Evolutionary conservation across 192 early-diverging fungal genomes (phyloP), one percentile per base, ranked within the genome.

Genomic region (Neocallimastix lanati): DNA sequence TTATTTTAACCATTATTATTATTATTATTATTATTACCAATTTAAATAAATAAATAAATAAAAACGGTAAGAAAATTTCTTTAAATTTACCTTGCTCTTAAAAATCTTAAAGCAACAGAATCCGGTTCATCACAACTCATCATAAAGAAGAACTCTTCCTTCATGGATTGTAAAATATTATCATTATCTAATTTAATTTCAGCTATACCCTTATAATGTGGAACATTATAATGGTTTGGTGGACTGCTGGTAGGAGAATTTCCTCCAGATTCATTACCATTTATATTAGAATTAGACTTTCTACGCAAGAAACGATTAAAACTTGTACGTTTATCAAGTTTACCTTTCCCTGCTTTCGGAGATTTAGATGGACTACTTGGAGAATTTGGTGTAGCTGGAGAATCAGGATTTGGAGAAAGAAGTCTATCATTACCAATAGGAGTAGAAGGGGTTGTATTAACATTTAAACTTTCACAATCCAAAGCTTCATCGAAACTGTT

Each of bases 91-190:
- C 77, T 88, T 27, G 95, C 96, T 30, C 95, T 88, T 77, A 96
- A 83, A 83, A 94, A 96, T 25, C 95, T 88, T 37, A 95, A 86
- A 67, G 93, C 35, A n/a, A 94, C 81, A 0, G 89, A 81, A 83
- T 96, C 94, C 15, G 91, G 92, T 77, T 93, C 88, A 80, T 93
- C 92, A 76, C 82, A 85, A 79, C 84, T 86, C 58, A 90, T 85
- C 29, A 88, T 85, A 28, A 81, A 82, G 89, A 92, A 93, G 80
- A 93, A 92, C 14, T 88, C 86, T 0, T 83, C 84, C 16, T 88
- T 86, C 27, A 92, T 67, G 0, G 50, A 67, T n/a, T 67, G 18
- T n/a, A 67, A 67, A 27, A 67, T 67, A n/a, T 67, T 67, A n/a
- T 67, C 50, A n/a, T 67, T n/a, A 67, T 67, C 50, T n/a, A 67